Base-by-base conservation (phyloP, 2,329 filamentous ascomycete genomes). In the Trichoderma sp. region DNA sequence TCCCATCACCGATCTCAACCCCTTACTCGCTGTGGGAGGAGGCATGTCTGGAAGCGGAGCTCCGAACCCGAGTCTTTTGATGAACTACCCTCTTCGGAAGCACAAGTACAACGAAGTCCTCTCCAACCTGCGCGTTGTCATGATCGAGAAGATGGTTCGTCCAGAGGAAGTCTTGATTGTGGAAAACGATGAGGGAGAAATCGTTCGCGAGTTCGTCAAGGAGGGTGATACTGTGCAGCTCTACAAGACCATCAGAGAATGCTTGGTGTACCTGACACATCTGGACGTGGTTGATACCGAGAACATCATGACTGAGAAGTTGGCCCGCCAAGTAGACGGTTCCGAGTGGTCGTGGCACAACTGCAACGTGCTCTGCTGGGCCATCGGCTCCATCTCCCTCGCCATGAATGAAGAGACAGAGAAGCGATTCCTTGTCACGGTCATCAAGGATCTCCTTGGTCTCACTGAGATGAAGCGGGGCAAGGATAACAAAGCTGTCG, bases 391-490 rank as follows among this genome's bases (percentile, higher is more conserved):
- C 13, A 99, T 99, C 74, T 99, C 96, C 1, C 89, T 97, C 68
- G 96, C 96, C 64, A 99, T 99, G 96, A 99, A 97, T 77, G 96
- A 99, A 78, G 96, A 99, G 80, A 99, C 96, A 0, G 96, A 99
- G 82, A 99, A 99, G 85, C 89, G 96, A 13, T 99, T 99, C 85
- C 84, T 99, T 53, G 96, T 99, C 61, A 99, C 96, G 0, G 96
- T 99, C 68, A 99, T 99, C 76, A 99, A 99, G 83, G 96, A 99
- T 77, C 88, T 99, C 8, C 89, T 99, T 33, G 96, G 96, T 1
- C 85, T 99, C 68, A 99, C 96, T 0, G 96, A 99, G 81, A 97
- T 97, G 94, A 99, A 99, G 85, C 92, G 96, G 66, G 96, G 96
- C 72, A 99, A 99, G 77, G 96, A 99, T 84, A 99, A 99, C 87